A percentile compares a stretch with the other conserved stretches of the same genome.
phyloP scores from a whole-genome alignment of 2,329 filamentous ascomycete genomes.

The Fusarium protoensiforme region DNA sequence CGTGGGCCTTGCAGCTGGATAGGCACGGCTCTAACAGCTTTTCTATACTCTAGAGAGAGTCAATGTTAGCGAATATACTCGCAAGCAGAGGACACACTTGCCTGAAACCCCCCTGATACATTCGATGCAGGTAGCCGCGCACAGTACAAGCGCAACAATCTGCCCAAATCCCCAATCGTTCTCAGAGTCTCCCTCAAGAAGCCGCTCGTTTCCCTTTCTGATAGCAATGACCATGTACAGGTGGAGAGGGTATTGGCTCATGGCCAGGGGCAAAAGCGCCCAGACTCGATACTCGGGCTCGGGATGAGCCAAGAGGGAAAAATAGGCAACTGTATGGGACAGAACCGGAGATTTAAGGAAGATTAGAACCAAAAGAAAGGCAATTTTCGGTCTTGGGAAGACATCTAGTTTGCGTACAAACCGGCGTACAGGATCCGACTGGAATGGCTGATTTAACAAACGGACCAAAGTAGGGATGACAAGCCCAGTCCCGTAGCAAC shows the following conservation, averaged over 20 bases:
- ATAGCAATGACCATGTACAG: not conserved
- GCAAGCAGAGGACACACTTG: not conserved
- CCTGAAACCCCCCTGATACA: not conserved
- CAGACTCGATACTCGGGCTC: not conserved
- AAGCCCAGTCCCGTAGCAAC: not conserved
- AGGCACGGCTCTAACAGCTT: not conserved
- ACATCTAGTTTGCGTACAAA: not conserved
- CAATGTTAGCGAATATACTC: not conserved
- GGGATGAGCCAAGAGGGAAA: not conserved
- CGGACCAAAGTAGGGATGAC: not conserved
- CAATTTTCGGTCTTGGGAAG: no score
- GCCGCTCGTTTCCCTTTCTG: not conserved
- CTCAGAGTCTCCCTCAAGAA: not conserved
- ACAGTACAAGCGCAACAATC: not conserved
- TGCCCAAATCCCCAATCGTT: not conserved
- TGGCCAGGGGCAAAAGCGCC: not conserved
- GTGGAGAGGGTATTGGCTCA: not conserved
- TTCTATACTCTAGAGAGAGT: not conserved
- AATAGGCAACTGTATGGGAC: not conserved
- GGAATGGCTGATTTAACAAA: not conserved
- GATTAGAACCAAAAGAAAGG: no score
- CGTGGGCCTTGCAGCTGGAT: not conserved
- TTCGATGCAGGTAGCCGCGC: not conserved
- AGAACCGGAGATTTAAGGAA: no score
- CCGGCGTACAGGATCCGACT: fast-evolving